Conservation (phyloP, 345 rosid genomes). For the Acer yangbiense region DNA sequence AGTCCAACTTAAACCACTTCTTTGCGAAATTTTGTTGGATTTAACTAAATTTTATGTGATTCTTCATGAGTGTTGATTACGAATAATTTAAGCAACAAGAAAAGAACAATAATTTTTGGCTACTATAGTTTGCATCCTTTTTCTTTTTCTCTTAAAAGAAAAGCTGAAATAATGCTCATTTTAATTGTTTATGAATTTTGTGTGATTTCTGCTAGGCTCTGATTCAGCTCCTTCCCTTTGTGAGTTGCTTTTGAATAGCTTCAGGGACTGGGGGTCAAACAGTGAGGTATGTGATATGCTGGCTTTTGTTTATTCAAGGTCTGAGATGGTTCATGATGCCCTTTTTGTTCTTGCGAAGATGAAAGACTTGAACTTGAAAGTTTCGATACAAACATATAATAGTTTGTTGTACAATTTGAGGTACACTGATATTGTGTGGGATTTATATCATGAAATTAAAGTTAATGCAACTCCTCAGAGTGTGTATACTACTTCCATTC, state of each 20-base stretch:
- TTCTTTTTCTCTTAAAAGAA: background rate
- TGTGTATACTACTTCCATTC: slow-evolving; percentile 56
- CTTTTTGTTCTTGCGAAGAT: slow-evolving; percentile 63
- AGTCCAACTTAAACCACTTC: too few relatives aligned
- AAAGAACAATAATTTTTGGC: background rate
- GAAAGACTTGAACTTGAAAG: slow-evolving; percentile 57
- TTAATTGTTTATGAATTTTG: slow-evolving; percentile 35
- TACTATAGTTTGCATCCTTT: background rate
- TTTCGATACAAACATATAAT: slow-evolving; percentile 65
- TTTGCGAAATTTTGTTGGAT: background rate
- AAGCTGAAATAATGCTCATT: slow-evolving; percentile 23
- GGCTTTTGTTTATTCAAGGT: slow-evolving; percentile 71
- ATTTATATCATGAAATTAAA: slow-evolving; percentile 51
- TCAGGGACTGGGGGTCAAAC: slow-evolving; percentile 55
- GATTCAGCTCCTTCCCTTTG: slow-evolving; percentile 65
- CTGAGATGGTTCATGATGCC: slow-evolving; percentile 69
- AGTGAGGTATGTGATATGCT: slow-evolving; percentile 66
- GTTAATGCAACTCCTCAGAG: slow-evolving; percentile 38
- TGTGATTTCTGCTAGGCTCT: slow-evolving; percentile 59
- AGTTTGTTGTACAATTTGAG: slow-evolving; percentile 65
- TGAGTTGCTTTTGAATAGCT: slow-evolving; percentile 50
- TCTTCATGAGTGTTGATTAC: background rate
- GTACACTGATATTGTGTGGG: slow-evolving; percentile 63
- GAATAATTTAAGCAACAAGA: too few relatives aligned
- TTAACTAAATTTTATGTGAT: background rate